A percentile compares a stretch with the other conserved stretches of the same genome.
Conservation (phyloP, 495 filamentous ascomycete genomes). For the Penicillium canariense region DNA sequence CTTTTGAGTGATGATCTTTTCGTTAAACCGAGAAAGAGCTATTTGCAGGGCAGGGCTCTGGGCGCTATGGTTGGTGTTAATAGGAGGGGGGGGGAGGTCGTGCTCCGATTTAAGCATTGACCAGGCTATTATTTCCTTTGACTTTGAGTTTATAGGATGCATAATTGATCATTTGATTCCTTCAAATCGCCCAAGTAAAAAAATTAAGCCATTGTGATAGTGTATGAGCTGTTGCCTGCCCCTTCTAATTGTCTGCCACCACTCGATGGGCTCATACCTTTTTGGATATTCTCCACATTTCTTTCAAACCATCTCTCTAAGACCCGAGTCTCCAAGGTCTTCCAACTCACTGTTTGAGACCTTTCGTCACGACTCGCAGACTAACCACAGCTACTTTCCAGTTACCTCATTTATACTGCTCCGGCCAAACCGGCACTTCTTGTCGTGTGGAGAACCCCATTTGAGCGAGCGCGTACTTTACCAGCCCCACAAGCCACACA, state of each 20-base stretch:
- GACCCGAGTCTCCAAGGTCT: too few species aligned
- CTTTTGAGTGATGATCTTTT: constrained; percentile 8
- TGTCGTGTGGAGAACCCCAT: neutral
- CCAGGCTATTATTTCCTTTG: neutral
- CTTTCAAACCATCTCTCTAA: too few species aligned
- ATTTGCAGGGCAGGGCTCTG: constrained; percentile 43
- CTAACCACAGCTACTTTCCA: neutral
- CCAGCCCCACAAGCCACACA: neutral
- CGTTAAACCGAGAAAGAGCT: constrained; percentile 35
- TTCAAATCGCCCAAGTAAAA: too few species aligned
- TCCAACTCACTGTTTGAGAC: too few species aligned
- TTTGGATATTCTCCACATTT: too few species aligned
- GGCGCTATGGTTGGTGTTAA: constrained; percentile 14
- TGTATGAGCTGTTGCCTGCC: too few species aligned
- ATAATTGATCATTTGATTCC: too few species aligned
- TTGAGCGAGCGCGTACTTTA: neutral
- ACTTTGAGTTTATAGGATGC: neutral
- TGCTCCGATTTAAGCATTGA: constrained; percentile 1
- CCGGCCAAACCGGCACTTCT: neutral
- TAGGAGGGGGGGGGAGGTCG: too few species aligned
- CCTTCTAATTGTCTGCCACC: too few species aligned
- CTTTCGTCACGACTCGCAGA: neutral
- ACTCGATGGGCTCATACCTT: too few species aligned
- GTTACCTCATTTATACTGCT: neutral
- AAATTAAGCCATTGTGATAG: too few species aligned